Conservation (phyloP, 2,329 filamentous ascomycete species). For the Aspergillus melleus region DNA sequence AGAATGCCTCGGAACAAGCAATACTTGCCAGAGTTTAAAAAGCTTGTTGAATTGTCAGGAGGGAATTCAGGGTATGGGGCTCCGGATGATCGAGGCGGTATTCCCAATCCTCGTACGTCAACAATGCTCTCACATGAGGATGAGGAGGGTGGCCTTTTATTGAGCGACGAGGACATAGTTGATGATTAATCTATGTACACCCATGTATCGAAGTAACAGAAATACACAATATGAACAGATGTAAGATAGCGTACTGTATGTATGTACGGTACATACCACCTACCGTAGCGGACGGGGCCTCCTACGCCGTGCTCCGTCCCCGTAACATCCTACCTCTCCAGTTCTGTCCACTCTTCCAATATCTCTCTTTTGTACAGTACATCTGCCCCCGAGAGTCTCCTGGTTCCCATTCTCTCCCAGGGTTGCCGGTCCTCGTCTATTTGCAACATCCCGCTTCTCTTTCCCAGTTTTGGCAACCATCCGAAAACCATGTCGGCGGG, state of each 20-base stretch:
- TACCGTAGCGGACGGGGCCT: too few species aligned
- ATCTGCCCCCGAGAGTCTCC: not conserved
- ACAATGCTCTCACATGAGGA: not conserved
- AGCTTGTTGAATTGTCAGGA: slow-evolving; percentile 56
- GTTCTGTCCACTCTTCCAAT: not conserved
- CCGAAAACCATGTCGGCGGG: not conserved
- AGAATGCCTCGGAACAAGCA: slow-evolving; percentile 53
- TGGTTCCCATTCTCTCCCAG: not conserved
- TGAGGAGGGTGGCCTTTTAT: slow-evolving; percentile 65
- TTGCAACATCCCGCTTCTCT: not conserved
- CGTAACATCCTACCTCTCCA: not conserved
- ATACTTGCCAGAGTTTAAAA: slow-evolving; percentile 59
- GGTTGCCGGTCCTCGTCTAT: not conserved
- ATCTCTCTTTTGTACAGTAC: not conserved
- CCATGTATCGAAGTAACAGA: too few species aligned
- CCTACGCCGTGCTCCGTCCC: too few species aligned
- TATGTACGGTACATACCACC: not conserved
- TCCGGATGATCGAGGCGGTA: not conserved
- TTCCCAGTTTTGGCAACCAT: not conserved
- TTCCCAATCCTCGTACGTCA: not conserved
- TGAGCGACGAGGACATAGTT: slow-evolving; percentile 85
- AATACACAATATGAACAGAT: too few species aligned
- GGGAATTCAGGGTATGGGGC: not conserved
- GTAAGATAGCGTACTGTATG: not conserved
- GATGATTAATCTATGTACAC: slow-evolving; percentile 48